Evolutionary conservation across 352 stramenopile genomes (phyloP).

Genomic region (Phytophthora nicotianae): DNA sequence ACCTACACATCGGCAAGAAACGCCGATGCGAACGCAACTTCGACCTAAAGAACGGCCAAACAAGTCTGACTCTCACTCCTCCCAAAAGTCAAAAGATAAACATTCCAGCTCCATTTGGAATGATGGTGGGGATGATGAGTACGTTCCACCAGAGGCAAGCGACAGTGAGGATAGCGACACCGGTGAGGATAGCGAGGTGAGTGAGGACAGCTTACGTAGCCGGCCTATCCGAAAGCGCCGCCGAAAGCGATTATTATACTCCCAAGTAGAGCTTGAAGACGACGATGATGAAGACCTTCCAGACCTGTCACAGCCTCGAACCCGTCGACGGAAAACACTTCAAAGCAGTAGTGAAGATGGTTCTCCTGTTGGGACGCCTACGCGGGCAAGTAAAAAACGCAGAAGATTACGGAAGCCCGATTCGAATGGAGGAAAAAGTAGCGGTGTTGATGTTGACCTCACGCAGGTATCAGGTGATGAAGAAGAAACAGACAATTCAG

Average conservation of each 20-base stretch:
- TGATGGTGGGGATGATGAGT: conserved; percentile 28
- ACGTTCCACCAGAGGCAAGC: conserved; percentile 27
- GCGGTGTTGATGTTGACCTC: conserved; percentile 24
- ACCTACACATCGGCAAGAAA: conserved; percentile 1
- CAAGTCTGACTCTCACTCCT: background rate
- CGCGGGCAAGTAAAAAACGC: conserved; percentile 22
- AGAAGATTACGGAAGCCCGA: conserved; percentile 25
- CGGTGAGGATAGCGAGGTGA: conserved; percentile 17
- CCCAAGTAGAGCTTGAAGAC: conserved; percentile 48
- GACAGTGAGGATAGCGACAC: conserved; percentile 26
- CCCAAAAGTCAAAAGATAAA: conserved; percentile 14
- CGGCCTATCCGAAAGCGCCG: conserved; percentile 19
- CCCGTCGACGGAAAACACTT: conserved; percentile 5
- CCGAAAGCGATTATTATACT: conserved; percentile 58
- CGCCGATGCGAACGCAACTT: conserved; percentile 1
- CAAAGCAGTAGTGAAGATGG: conserved; percentile 13
- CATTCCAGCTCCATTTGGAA: conserved; percentile 23
- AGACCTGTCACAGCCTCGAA: conserved; percentile 36
- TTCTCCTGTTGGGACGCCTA: background rate
- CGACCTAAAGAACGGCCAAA: conserved; percentile 8
- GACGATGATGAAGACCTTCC: conserved; percentile 53
- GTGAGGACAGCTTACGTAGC: conserved; percentile 14
- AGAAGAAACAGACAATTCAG: conserved; percentile 2
- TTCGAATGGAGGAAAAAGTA: conserved; percentile 16
- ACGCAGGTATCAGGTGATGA: conserved; percentile 27